Percentiles rank a stretch among this genome's conserved stretches.
Conservation (phyloP, 768 basidiomycete genomes). For the Pleurotus citrinopileatus region DNA sequence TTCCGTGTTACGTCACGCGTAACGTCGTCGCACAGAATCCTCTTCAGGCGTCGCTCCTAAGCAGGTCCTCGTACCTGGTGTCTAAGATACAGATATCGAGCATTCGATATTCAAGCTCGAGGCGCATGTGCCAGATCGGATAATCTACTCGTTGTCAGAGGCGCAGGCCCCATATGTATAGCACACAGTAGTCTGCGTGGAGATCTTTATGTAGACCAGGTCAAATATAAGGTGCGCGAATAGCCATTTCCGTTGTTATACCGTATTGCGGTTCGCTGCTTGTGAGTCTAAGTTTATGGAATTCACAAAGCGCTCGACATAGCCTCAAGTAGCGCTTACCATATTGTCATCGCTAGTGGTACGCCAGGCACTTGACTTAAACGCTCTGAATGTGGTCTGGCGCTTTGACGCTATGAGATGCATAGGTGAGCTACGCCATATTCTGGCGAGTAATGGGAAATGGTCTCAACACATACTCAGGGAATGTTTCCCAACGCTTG, state of each 20-base stretch:
- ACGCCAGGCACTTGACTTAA: conserved; percentile 2
- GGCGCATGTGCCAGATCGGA: too few species aligned
- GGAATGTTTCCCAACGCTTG: background rate
- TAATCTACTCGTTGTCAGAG: too few species aligned
- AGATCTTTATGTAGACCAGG: background rate
- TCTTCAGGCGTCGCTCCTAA: too few species aligned
- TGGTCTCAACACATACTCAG: conserved; percentile 1
- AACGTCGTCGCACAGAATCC: too few species aligned
- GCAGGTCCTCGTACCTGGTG: too few species aligned
- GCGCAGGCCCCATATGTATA: too few species aligned
- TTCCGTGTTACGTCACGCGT: too few species aligned
- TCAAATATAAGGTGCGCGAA: background rate
- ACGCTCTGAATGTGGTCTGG: background rate
- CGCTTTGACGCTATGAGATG: background rate
- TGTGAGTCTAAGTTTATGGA: background rate
- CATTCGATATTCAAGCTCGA: too few species aligned
- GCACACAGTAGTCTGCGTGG: too few species aligned
- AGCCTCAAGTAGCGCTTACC: background rate
- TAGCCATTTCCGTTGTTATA: background rate
- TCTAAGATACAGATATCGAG: too few species aligned
- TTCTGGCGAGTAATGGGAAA: background rate
- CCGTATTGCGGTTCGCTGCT: background rate
- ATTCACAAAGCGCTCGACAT: background rate
- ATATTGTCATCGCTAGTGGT: background rate
- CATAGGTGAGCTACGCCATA: background rate